Evolutionary conservation across 2,329 filamentous ascomycete genomes (phyloP).

Genomic region (Verruconis gallopava): DNA sequence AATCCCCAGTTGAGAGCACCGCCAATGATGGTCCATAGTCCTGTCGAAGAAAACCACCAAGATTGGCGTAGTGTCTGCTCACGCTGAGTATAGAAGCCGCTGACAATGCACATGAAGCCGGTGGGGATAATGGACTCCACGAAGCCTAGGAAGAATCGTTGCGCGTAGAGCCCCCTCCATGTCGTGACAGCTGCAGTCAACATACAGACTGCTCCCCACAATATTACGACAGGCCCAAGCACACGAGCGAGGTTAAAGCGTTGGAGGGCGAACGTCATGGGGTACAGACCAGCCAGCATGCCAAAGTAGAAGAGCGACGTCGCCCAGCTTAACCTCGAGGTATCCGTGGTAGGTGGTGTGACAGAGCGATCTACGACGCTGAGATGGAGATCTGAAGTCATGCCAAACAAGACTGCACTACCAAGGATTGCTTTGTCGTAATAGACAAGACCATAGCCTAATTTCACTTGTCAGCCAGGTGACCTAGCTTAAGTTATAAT

Average conservation of each 20-base stretch:
- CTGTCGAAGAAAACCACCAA: slow-evolving; percentile 18
- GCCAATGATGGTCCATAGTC: slow-evolving; percentile 18
- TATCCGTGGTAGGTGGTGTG: slow-evolving; percentile 47
- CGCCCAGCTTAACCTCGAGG: slow-evolving; percentile 59
- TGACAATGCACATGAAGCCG: slow-evolving; percentile 42
- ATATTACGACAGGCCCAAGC: slow-evolving; percentile 47
- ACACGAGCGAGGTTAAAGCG: slow-evolving; percentile 52
- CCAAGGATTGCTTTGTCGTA: slow-evolving; percentile 67
- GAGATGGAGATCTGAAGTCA: slow-evolving; percentile 56
- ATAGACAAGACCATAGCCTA: slow-evolving; percentile 55
- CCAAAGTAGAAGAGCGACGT: slow-evolving; percentile 73
- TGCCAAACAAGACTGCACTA: slow-evolving; percentile 59
- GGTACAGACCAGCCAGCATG: slow-evolving; percentile 61
- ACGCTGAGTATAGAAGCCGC: slow-evolving; percentile 26
- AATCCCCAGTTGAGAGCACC: slow-evolving; percentile 17
- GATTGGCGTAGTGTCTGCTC: slow-evolving; percentile 24
- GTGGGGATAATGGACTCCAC: slow-evolving; percentile 44
- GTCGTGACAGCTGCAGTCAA: slow-evolving; percentile 53
- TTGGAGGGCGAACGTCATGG: slow-evolving; percentile 58
- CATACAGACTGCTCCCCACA: slow-evolving; percentile 57
- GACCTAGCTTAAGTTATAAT: no score
- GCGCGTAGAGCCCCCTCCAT: slow-evolving; percentile 46
- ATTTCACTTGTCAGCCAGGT: slow-evolving; percentile 17
- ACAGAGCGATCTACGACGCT: slow-evolving; percentile 38
- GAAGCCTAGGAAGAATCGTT: slow-evolving; percentile 44